Evolutionary conservation across 1,284 basidiomycete species (phyloP), one percentile per base, ranked within the genome.

Genomic region (Apiotrichum montevideense): DNA sequence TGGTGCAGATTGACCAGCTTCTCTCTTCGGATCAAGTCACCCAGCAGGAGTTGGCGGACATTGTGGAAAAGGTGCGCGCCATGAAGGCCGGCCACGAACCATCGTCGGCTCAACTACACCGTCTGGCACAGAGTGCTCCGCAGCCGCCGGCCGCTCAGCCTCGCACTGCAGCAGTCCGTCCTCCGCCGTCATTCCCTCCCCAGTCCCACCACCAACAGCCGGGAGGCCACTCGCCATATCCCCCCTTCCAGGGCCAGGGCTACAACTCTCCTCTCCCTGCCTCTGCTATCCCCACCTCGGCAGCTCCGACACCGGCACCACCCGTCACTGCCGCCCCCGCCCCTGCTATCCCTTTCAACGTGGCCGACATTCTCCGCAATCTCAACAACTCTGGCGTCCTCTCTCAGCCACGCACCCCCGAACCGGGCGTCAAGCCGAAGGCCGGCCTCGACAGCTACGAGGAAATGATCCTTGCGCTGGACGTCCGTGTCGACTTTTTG

Each of bases 381-480:
- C 65, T 75, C 45, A 69, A 65, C 55, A 62, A 58, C 46, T 64
- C 69, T 0, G 72, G 71, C 33, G 46, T 65, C n/a, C 50, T 64
- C 55, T 63, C 78, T 54, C 82, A 83, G 39, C 81, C 85, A 1
- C 72, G 80, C 54, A 73, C 73, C 11, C 73, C 75, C 4, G 76
- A 80, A 5, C 77, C 79, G 4, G 73, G 70, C 9, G 21, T 21
- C 21, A 11, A 53, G 52, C 50, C 59, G 3, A 57, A 79, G 63
- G 70, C 79, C 35, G 80, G 77, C 40, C 74, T 81, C 59, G 84
- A 85, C 41, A 80, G 80, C 15, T 94, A 96, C 72, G 82, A 88
- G 63, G 82, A 83, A 57, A 79, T 81, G 35, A 82, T 97, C 10
- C 77, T 96, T 14, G 77, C 80, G 4, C 81, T 88, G 60, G 81